Percentiles rank a stretch among this genome's conserved stretches.
Conservation (phyloP, 352 stramenopile species). For the Phytophthora hybrid region DNA sequence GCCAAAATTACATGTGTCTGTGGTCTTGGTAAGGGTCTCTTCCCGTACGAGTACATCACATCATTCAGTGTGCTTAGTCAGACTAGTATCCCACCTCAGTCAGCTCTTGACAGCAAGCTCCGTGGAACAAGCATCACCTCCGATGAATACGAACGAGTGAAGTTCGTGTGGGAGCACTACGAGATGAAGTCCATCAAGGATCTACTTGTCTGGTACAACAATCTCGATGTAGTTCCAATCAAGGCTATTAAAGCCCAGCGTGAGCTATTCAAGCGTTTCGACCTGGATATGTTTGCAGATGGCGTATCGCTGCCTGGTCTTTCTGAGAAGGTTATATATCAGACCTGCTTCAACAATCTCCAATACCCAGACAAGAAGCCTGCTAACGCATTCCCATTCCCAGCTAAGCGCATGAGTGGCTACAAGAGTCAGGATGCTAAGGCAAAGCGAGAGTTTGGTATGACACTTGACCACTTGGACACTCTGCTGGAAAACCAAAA, state of each 20-base stretch:
- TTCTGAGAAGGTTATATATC: constrained; percentile 39
- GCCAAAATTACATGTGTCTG: constrained; percentile 42
- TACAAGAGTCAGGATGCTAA: too few species aligned
- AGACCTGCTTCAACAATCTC: constrained; percentile 28
- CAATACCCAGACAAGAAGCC: constrained; percentile 8
- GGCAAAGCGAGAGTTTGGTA: too few species aligned
- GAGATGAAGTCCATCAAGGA: constrained; percentile 46
- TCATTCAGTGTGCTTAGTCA: not conserved
- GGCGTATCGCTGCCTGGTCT: constrained; percentile 25
- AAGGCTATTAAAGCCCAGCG: constrained; percentile 22
- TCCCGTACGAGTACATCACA: not conserved
- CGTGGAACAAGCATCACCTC: not conserved
- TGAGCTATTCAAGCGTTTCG: constrained; percentile 23
- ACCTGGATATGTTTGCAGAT: constrained; percentile 37
- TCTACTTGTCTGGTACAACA: constrained; percentile 30
- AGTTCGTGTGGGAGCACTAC: not conserved
- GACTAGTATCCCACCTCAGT: not conserved
- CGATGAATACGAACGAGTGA: not conserved
- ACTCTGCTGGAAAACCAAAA: constrained; percentile 30
- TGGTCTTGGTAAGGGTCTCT: constrained; percentile 7
- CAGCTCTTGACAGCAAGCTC: not conserved
- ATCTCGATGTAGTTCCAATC: constrained; percentile 36
- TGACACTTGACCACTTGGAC: constrained; percentile 9
- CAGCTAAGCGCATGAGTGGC: too few species aligned
- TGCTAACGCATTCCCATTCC: constrained; percentile 29